Base-by-base conservation (phyloP, 306 rosid species). In the Begonia fuchsioides region DNA sequence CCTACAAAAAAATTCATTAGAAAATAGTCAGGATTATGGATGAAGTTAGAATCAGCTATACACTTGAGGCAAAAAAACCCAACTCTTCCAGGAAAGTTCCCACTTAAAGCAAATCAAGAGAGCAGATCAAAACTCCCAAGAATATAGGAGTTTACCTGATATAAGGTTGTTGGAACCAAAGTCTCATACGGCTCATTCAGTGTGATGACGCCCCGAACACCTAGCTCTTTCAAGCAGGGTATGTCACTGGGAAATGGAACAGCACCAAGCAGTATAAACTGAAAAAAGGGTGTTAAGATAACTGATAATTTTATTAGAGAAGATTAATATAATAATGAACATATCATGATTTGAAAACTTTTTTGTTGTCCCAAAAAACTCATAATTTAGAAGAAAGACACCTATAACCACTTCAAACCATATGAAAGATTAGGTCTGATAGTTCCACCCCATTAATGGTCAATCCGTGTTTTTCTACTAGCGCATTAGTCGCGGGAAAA, bases 241-340 rank as follows among this genome's bases (percentile, higher is more conserved):
- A 92, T 94, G 53, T 92, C 87, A 26, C 71, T 52, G 38, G 98
- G 98, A 66, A 92, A 92, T 48, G 98, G 98, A 66, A 92, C 98
- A 53, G 98, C 98, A 50, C 98, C 98, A 75, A 92, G 60, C 66
- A 92, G 61, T 61, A 92, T 63, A 67, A 82, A 86, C 98, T 92
- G 93, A 62, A 73, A 58, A 67, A 9, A 62, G 51, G 48, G 8
- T 14, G 46, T 57, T 57, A n/a, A 15, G 19, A 47, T n/a, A 41
- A 41, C 3, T 26, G 35, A 26, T 26, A 26, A 26, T 26, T 26
- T 11, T 15, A 50, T 11, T 14, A 50, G 14, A 50, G 10, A 26
- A 19, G 13, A 32, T 2, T 39, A 20, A 50, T 7, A 50, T 19
- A 20, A n/a, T 16, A 18, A 16, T 1, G 11, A 47, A 47, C 17